A percentile compares a stretch with the other conserved stretches of the same genome.
These are phyloP conservation scores for Phytopythium vexans DNA, from an alignment of 352 stramenopile species.

Conservation along the genomic window DNA sequence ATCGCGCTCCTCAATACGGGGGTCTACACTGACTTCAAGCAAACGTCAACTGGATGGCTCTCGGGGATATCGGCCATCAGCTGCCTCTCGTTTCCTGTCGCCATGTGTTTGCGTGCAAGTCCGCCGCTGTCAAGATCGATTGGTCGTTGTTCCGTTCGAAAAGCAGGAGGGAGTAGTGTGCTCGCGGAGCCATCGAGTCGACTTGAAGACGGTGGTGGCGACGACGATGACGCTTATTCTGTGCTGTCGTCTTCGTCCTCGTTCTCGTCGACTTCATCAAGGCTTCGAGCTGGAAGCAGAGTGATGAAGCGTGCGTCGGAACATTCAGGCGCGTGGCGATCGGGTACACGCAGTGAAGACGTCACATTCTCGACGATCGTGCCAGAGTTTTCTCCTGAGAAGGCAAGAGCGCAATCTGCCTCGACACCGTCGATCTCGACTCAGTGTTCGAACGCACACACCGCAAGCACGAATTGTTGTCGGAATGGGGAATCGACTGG, in stretches of 20 bases:
- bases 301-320: not conserved
- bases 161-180: not conserved
- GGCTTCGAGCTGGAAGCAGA: not conserved
- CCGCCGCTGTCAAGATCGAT: no score
- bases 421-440: not conserved
- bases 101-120: constrained; percentile 50
- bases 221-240: not conserved
- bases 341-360: not conserved
- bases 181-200: not conserved
- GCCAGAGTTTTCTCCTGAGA: not conserved
- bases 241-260: not conserved
- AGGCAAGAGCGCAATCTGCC: constrained; percentile 1
- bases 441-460: not conserved
- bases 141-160: no score
- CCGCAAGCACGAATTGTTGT: not conserved
- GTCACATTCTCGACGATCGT: no score
- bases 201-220: not conserved
- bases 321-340: not conserved
- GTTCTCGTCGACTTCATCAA: not conserved
- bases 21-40: constrained; percentile 82
- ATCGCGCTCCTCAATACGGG: constrained; percentile 87
- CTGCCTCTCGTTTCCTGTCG: constrained; percentile 35
- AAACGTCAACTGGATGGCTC: constrained; percentile 44
- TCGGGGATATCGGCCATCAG: constrained; percentile 38
- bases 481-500: not conserved